Conservation (phyloP, 164 flowering plant species). For the Umbellularia californica region DNA sequence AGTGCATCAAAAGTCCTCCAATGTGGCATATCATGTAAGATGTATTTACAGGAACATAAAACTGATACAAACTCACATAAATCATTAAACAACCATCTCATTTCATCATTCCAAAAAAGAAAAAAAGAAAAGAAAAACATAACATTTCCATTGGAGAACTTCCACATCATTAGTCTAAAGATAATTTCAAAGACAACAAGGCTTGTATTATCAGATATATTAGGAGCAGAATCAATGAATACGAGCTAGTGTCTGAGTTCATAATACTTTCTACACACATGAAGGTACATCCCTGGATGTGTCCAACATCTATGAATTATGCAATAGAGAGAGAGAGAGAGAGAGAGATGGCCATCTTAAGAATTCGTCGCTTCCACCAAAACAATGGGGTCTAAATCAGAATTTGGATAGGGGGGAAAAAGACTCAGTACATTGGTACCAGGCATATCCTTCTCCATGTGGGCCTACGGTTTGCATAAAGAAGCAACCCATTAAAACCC, state of each 20-base stretch:
- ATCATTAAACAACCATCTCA: not conserved
- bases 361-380: not conserved
- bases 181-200: not conserved
- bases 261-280: not conserved
- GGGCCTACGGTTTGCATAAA: conserved; percentile 57
- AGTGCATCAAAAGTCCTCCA: not conserved
- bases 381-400: not conserved
- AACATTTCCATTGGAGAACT: not conserved
- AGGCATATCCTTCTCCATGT: conserved; percentile 86
- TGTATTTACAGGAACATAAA: not conserved
- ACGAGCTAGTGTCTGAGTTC: not conserved
- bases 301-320: not conserved
- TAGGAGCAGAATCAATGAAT: not conserved
- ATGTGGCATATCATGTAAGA: not conserved
- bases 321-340: not conserved
- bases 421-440: conserved; percentile 92
- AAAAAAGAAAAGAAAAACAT: not conserved
- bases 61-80: too few species aligned
- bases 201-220: not conserved
- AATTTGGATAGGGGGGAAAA: not conserved
- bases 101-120: too few species aligned
- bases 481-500: not conserved
- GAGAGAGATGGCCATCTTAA: not conserved
- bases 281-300: not conserved
- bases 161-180: not conserved